Conservation (phyloP, 2,329 filamentous ascomycete genomes). For the Hypoxylon sp. region DNA sequence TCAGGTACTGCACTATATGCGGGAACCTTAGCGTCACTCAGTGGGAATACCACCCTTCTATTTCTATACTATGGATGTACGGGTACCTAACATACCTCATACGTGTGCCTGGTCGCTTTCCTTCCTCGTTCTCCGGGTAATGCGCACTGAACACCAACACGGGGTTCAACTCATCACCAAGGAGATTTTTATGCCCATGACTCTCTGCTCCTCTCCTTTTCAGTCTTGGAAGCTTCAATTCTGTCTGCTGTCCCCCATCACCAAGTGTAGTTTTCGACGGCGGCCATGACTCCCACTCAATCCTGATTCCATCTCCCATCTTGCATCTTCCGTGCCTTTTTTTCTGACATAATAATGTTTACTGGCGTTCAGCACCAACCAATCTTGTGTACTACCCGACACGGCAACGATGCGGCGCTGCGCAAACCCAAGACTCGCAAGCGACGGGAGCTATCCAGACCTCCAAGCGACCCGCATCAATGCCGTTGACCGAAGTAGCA, state of each 20-base stretch:
- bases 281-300: conserved; percentile 21
- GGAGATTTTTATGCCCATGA: conserved; percentile 10
- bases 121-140: conserved; percentile 30
- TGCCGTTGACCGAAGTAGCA: conserved; percentile 36
- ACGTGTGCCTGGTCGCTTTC: not conserved
- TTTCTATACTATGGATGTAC: not conserved
- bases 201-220: conserved; percentile 4
- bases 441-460: conserved; percentile 41
- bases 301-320: not conserved
- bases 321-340: not conserved
- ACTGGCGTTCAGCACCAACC: conserved; percentile 24
- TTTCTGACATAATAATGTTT: conserved; percentile 27
- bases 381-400: conserved; percentile 3
- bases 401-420: conserved; percentile 37
- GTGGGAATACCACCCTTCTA: not conserved
- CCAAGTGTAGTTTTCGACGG: not conserved
- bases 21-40: conserved; percentile 6
- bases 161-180: conserved; percentile 24
- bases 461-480: conserved; percentile 32
- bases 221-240: not conserved
- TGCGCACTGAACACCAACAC: conserved; percentile 33
- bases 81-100: not conserved
- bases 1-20: conserved; percentile 14
- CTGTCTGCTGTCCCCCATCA: not conserved
- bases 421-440: conserved; percentile 28